phyloP scores from a whole-genome alignment of 352 stramenopile genomes.

The Phytophthora tentaculata region DNA sequence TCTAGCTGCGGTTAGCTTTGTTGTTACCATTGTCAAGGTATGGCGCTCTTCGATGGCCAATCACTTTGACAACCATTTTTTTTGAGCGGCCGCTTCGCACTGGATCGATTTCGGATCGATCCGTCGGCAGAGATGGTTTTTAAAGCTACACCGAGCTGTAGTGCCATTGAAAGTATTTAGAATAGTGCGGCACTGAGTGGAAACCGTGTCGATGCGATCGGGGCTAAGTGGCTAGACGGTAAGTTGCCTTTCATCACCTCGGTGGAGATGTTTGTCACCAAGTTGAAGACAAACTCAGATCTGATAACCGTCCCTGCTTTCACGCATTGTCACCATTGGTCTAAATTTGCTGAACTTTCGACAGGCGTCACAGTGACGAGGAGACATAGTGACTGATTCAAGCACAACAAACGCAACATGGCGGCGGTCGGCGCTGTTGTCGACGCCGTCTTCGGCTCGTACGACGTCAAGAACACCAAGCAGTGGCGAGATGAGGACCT shows the following conservation, averaged over 20 bases:
- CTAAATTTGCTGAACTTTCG: slow-evolving; percentile 9
- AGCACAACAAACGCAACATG: no score
- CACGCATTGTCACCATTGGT: slow-evolving; percentile 14
- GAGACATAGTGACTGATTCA: slow-evolving; percentile 15
- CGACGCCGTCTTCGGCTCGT: slow-evolving; percentile 83
- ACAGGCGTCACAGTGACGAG: slow-evolving; percentile 14
- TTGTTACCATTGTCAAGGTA: not conserved
- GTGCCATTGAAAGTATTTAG: not conserved
- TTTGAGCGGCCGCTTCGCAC: not conserved
- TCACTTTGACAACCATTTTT: not conserved
- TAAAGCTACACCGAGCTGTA: not conserved
- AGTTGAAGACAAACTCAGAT: slow-evolving; percentile 40
- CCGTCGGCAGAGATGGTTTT: not conserved
- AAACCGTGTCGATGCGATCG: not conserved
- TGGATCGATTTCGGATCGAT: slow-evolving; percentile 8
- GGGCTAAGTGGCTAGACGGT: not conserved
- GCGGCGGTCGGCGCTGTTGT: slow-evolving; percentile 67
- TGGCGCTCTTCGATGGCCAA: not conserved
- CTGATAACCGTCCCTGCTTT: slow-evolving; percentile 32
- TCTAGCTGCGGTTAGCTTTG: not conserved
- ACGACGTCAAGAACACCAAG: slow-evolving; percentile 87
- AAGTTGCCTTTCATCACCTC: slow-evolving; percentile 17
- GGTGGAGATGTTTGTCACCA: slow-evolving; percentile 24
- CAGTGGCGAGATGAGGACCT: slow-evolving; percentile 86
- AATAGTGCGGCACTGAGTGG: not conserved